phyloP scores from a whole-genome alignment of 2,329 filamentous ascomycete species.

The Dactylella cylindrospora region DNA sequence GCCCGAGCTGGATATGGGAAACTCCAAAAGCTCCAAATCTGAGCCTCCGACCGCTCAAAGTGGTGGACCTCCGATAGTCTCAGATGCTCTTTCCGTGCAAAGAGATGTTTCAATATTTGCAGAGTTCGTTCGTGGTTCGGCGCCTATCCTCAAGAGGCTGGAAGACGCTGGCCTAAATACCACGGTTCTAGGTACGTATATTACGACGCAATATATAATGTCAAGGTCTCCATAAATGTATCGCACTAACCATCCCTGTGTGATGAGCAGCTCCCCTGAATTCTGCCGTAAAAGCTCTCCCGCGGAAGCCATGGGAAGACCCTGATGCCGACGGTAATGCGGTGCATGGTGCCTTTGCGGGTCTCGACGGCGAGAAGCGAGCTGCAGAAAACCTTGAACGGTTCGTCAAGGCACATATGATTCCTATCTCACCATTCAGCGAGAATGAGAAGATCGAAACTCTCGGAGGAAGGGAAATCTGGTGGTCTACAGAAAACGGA shows the following conservation, averaged over 20 bases:
- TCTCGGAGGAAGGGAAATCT: slow-evolving; percentile 69
- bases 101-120: slow-evolving; percentile 42
- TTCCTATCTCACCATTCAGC: slow-evolving; percentile 73
- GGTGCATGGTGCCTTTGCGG: slow-evolving; percentile 67
- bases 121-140: slow-evolving; percentile 27
- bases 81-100: slow-evolving; percentile 38
- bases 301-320: slow-evolving; percentile 84
- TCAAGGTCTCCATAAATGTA: background rate
- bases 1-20: slow-evolving; percentile 23
- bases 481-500: slow-evolving; percentile 73
- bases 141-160: slow-evolving; percentile 17
- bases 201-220: background rate
- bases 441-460: slow-evolving; percentile 66
- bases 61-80: slow-evolving; percentile 24
- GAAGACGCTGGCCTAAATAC: slow-evolving; percentile 33
- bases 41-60: background rate
- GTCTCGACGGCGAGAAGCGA: slow-evolving; percentile 70
- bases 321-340: slow-evolving; percentile 65
- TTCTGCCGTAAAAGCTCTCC: slow-evolving; percentile 72
- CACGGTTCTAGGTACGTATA: slow-evolving; percentile 33
- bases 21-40: slow-evolving; percentile 1
- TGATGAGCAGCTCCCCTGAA: slow-evolving; percentile 70
- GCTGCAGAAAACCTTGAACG: slow-evolving; percentile 73
- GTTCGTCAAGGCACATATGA: slow-evolving; percentile 85
- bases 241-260: background rate